A percentile compares a stretch with the other conserved stretches of the same genome.
These are phyloP conservation scores for Mycena citricolor DNA, from an alignment of 1,284 basidiomycete species.

Conservation along the genomic window DNA sequence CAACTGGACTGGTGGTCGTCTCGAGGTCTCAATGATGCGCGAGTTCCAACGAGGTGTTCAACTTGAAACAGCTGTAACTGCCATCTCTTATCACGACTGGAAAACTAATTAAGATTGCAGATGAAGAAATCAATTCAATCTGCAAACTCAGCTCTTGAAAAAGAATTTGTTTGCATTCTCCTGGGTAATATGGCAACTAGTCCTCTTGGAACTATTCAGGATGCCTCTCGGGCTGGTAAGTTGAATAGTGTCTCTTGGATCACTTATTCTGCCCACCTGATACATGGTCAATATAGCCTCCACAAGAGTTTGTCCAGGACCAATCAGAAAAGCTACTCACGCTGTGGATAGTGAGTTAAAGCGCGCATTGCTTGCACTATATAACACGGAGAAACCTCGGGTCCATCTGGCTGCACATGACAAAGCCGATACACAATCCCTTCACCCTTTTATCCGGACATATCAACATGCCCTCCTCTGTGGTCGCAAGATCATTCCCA, in stretches of 20 bases:
- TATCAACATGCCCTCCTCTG: no score
- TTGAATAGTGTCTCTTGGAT: no score
- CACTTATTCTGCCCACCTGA: no score
- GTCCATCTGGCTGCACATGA: no score
- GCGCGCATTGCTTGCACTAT: neutral
- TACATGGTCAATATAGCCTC: no score
- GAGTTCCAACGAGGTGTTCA: conserved; percentile 22
- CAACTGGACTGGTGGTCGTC: conserved; percentile 27
- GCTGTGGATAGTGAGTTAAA: neutral
- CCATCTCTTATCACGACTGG: neutral
- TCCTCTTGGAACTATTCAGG: conserved; percentile 7
- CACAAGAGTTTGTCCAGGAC: no score
- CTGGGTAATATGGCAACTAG: neutral
- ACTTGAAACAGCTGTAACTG: conserved; percentile 18
- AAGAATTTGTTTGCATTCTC: neutral
- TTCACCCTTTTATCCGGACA: neutral
- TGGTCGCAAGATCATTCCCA: no score
- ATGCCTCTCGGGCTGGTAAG: conserved; percentile 2
- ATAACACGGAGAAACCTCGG: neutral
- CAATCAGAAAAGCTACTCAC: no score
- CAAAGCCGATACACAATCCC: no score
- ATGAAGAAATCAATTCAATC: neutral
- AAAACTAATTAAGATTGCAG: neutral
- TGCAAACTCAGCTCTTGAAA: neutral
- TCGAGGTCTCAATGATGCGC: conserved; percentile 30